A percentile compares a stretch with the other conserved stretches of the same genome.
phyloP scores from a whole-genome alignment of 2,329 filamentous ascomycete genomes.

The Colletotrichum tamarilloi region DNA sequence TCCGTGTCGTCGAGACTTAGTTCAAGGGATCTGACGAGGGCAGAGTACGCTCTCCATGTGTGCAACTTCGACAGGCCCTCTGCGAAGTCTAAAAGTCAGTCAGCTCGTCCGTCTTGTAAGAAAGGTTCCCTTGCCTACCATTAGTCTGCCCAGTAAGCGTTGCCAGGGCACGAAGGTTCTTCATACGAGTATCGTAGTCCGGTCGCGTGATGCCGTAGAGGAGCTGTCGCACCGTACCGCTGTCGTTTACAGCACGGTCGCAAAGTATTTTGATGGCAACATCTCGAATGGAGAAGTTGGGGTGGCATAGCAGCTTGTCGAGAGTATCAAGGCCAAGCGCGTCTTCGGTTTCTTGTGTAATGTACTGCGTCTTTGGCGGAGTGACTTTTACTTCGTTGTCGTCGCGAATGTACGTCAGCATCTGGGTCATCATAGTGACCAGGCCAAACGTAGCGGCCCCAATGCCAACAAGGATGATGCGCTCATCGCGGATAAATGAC shows the following conservation, averaged over 20 bases:
- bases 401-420: constrained; percentile 70
- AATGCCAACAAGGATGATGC: constrained; percentile 63
- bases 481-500: constrained; percentile 59
- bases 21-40: constrained; percentile 70
- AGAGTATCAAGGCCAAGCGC: constrained; percentile 74
- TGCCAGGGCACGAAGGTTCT: constrained; percentile 65
- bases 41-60: constrained; percentile 62
- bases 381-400: constrained; percentile 74
- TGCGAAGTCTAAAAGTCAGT: constrained; percentile 41
- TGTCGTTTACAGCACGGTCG: constrained; percentile 69
- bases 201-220: constrained; percentile 68
- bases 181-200: constrained; percentile 69
- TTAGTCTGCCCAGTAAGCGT: constrained; percentile 60
- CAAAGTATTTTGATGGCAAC: constrained; percentile 71
- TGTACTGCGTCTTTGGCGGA: constrained; percentile 76
- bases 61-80: constrained; percentile 61
- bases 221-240: constrained; percentile 59
- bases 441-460: constrained; percentile 69
- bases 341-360: constrained; percentile 81
- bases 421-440: constrained; percentile 65
- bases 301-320: constrained; percentile 74
- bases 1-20: constrained; percentile 62
- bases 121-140: neutral
- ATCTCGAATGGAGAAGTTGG: constrained; percentile 78
- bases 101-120: constrained; percentile 14